These are phyloP conservation scores for Nitzschia sp. DNA, from an alignment of 108 stramenopile genomes.

Conservation along the genomic window DNA sequence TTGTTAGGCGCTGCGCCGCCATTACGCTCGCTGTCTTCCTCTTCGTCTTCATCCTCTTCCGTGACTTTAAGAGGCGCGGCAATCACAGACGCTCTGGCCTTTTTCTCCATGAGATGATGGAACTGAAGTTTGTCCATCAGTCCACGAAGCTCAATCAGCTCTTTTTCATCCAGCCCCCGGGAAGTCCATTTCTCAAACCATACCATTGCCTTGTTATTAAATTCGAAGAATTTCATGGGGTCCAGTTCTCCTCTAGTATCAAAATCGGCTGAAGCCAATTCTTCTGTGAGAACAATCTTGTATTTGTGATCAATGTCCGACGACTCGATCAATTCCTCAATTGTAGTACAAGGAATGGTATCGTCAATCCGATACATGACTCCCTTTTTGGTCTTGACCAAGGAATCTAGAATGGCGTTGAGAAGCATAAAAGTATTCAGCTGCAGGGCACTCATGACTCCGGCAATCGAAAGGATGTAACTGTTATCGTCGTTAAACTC, in stretches of 20 bases:
- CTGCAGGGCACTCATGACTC: neutral
- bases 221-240: neutral
- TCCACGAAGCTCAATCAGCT: neutral
- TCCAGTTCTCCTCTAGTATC: neutral
- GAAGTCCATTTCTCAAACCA: neutral
- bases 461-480: neutral
- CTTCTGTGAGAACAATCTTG: neutral
- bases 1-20: too few relatives aligned
- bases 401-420: neutral
- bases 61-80: neutral
- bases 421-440: neutral
- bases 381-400: neutral
- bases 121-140: neutral
- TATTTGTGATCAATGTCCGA: neutral
- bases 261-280: neutral
- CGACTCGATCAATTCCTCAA: neutral
- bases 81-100: neutral
- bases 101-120: neutral
- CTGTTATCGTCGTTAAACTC: neutral
- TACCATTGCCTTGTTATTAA: neutral
- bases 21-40: too few relatives aligned
- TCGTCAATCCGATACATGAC: neutral
- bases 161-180: neutral
- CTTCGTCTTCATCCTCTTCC: too few relatives aligned
- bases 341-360: neutral